A percentile compares a stretch with the other conserved stretches of the same genome.
phyloP scores from a whole-genome alignment of 768 basidiomycete genomes.

The Polyporus arcularius region DNA sequence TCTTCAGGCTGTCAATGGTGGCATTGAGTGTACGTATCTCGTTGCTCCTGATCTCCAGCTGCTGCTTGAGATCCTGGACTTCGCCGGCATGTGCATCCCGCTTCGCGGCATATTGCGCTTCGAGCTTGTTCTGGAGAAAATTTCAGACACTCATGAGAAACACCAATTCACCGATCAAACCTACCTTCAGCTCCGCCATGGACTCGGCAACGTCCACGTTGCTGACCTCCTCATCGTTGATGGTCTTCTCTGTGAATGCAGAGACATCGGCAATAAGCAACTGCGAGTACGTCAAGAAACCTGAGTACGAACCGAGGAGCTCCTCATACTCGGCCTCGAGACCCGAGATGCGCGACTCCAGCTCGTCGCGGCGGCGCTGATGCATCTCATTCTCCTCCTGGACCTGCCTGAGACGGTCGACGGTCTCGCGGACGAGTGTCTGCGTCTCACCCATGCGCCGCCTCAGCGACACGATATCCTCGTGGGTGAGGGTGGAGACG shows the following conservation, averaged over 20 bases:
- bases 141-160: slow-evolving; percentile 19
- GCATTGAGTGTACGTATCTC: slow-evolving; percentile 85
- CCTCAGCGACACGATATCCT: slow-evolving; percentile 80
- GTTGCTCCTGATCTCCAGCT: slow-evolving; percentile 79
- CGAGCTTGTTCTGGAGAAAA: slow-evolving; percentile 76
- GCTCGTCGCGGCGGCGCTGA: slow-evolving; percentile 77
- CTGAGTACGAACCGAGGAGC: slow-evolving; percentile 69
- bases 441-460: slow-evolving; percentile 91
- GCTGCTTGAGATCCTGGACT: slow-evolving; percentile 83
- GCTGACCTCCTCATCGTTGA: slow-evolving; percentile 84
- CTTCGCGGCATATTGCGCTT: slow-evolving; percentile 90
- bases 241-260: slow-evolving; percentile 74
- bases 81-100: slow-evolving; percentile 88
- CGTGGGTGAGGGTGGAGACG: slow-evolving; percentile 60
- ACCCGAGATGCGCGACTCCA: slow-evolving; percentile 77
- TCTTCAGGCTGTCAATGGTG: slow-evolving; percentile 90
- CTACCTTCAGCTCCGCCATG: slow-evolving; percentile 88
- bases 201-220: slow-evolving; percentile 82
- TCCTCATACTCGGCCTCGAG: slow-evolving; percentile 97
- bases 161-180: slow-evolving; percentile 17
- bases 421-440: slow-evolving; percentile 79
- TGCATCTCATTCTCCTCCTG: slow-evolving; percentile 93
- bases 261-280: background rate
- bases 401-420: slow-evolving; percentile 84
- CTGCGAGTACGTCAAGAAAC: background rate